A percentile compares a stretch with the other conserved stretches of the same genome.
phyloP scores from a whole-genome alignment of 2,329 filamentous ascomycete species.

The Xylaria sp. region DNA sequence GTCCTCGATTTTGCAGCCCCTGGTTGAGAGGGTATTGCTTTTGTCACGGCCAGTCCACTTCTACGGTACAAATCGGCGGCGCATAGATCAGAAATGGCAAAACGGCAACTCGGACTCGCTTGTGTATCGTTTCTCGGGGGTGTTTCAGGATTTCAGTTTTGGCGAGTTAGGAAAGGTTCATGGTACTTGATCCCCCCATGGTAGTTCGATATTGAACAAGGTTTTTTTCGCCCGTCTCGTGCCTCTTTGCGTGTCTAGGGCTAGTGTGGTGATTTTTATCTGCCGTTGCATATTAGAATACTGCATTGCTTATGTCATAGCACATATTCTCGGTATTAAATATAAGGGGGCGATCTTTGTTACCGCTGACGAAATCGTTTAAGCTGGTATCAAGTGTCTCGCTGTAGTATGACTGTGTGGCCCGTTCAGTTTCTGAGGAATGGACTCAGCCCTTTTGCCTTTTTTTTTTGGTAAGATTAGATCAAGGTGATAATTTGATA shows the following conservation, averaged over 20 bases:
- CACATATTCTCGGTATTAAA: neutral
- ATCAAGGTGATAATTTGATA: neutral
- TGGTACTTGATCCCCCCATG: slow-evolving; percentile 24
- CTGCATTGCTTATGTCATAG: neutral
- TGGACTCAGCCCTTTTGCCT: neutral
- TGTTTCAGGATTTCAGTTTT: slow-evolving; percentile 28
- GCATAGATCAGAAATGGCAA: slow-evolving; percentile 39
- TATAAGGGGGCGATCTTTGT: too few relatives aligned
- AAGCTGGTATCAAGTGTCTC: neutral
- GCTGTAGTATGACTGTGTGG: neutral
- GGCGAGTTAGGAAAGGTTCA: slow-evolving; percentile 34
- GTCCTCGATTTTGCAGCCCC: slow-evolving; percentile 15
- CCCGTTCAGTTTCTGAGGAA: neutral
- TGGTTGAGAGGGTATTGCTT: slow-evolving; percentile 31
- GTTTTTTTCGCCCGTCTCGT: slow-evolving; percentile 2
- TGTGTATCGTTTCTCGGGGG: slow-evolving; percentile 27
- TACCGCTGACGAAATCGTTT: neutral
- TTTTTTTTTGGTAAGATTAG: neutral
- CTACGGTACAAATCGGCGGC: slow-evolving; percentile 34
- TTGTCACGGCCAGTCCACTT: slow-evolving; percentile 39
- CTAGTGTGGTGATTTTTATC: neutral
- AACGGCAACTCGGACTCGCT: slow-evolving; percentile 36
- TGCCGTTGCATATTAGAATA: neutral
- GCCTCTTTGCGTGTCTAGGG: neutral
- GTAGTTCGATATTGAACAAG: slow-evolving; percentile 26